Evolutionary conservation across 176 grass and related monocot genomes (phyloP).

Genomic region (Cenchrus americanus): DNA sequence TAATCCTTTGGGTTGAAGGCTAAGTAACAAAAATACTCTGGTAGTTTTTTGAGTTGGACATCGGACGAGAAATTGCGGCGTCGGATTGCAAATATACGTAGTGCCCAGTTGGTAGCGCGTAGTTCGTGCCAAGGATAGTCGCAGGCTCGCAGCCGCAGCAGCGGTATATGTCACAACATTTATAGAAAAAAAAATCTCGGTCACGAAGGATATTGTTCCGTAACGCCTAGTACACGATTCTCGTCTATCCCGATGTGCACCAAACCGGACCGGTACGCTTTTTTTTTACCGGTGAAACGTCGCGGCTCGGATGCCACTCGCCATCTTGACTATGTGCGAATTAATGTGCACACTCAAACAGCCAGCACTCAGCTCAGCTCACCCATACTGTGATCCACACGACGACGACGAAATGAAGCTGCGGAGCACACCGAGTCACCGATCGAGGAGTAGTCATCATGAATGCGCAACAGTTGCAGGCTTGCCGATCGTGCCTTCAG

Average conservation of each 20-base stretch:
- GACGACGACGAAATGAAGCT: background rate
- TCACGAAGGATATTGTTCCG: background rate
- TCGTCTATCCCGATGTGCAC: background rate
- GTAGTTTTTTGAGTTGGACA: conserved; percentile 41
- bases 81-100: background rate
- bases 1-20: conserved; percentile 77
- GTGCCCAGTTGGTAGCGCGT: background rate
- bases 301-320: conserved; percentile 10
- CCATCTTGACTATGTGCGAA: conserved; percentile 5
- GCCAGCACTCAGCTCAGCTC: background rate
- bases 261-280: conserved; percentile 23
- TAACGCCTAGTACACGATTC: background rate
- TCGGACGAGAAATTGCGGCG: conserved; percentile 29
- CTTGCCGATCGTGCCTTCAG: background rate
- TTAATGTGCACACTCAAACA: background rate
- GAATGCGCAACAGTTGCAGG: background rate
- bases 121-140: too few species aligned
- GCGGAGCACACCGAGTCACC: background rate
- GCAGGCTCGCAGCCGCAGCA: too few species aligned
- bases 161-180: too few species aligned
- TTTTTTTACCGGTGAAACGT: conserved; percentile 48
- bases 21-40: conserved; percentile 45
- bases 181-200: background rate
- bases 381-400: background rate
- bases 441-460: background rate